Conservation (phyloP, 805 yeast genomes). For the Suhomyces canberraensis region DNA sequence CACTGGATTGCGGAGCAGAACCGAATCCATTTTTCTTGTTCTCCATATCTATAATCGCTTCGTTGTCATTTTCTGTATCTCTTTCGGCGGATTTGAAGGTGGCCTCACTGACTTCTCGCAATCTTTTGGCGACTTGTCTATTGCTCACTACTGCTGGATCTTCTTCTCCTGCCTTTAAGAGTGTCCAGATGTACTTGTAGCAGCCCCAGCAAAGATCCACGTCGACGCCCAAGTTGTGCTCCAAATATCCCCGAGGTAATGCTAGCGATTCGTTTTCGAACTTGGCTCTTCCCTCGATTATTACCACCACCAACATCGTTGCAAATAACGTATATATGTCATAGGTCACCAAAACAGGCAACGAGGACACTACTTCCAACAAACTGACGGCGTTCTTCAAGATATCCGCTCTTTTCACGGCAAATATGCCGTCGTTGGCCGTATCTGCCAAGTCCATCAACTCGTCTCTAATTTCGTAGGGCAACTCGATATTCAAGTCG, state of each 20-base stretch:
- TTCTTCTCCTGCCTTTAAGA: constrained; percentile 19
- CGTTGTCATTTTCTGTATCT: no score
- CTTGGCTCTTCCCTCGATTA: constrained; percentile 20
- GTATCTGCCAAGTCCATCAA: constrained; percentile 10
- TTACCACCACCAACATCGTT: constrained; percentile 19
- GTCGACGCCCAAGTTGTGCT: constrained; percentile 12
- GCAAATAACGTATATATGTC: constrained; percentile 33
- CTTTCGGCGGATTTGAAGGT: constrained; percentile 9
- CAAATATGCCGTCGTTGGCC: constrained; percentile 5
- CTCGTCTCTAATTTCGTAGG: constrained; percentile 32
- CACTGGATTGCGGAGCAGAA: no score
- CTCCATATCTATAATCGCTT: no score
- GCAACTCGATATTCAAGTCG: constrained; percentile 38
- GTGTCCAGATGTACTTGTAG: constrained; percentile 22
- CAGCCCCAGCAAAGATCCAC: constrained; percentile 19
- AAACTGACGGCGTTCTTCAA: constrained; percentile 30
- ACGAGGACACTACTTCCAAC: constrained; percentile 36
- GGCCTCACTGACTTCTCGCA: constrained; percentile 13
- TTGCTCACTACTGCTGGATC: constrained; percentile 25
- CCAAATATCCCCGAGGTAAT: constrained; percentile 21
- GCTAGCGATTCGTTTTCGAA: constrained; percentile 11
- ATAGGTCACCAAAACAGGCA: constrained; percentile 37
- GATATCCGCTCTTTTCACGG: constrained; percentile 18
- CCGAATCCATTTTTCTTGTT: no score
- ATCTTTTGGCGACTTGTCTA: constrained; percentile 18